Percentiles rank a stretch among this genome's conserved stretches.
These are phyloP conservation scores for Hypoxylon lienhwacheense DNA, from an alignment of 495 filamentous ascomycete genomes.

Conservation along the genomic window DNA sequence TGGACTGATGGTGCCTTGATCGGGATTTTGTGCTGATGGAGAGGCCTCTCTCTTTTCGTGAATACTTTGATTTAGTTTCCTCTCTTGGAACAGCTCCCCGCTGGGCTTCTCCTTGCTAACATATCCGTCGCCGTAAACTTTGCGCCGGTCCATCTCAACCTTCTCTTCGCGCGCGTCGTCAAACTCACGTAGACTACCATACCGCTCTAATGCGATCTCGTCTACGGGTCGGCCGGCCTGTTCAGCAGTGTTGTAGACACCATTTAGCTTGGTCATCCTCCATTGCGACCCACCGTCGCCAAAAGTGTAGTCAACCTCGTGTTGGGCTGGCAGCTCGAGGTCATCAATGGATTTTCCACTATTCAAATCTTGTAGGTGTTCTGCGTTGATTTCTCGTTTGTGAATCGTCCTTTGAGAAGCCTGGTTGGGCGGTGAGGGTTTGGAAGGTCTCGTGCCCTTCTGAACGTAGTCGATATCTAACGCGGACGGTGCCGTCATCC, in stretches of 20 bases:
- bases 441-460: conserved; percentile 53
- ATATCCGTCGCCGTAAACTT: conserved; percentile 83
- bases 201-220: conserved; percentile 78
- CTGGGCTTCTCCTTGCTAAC: conserved; percentile 85
- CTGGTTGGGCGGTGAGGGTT: conserved; percentile 57
- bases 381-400: conserved; percentile 72
- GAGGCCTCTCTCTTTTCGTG: conserved; percentile 51
- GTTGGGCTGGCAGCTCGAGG: conserved; percentile 55
- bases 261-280: conserved; percentile 93
- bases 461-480: conserved; percentile 86
- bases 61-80: conserved; percentile 46
- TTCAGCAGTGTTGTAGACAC: conserved; percentile 78
- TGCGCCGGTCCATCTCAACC: conserved; percentile 82
- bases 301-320: conserved; percentile 80
- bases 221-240: conserved; percentile 71
- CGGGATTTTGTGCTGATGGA: conserved; percentile 40
- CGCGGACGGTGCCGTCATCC: conserved; percentile 89
- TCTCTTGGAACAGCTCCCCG: conserved; percentile 81
- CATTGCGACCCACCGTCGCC: conserved; percentile 88
- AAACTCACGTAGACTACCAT: conserved; percentile 79
- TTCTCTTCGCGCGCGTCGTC: conserved; percentile 95
- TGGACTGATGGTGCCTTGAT: conserved; percentile 48
- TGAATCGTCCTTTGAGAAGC: conserved; percentile 79
- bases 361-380: conserved; percentile 64
- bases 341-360: conserved; percentile 44